Evolutionary conservation across 2,329 filamentous ascomycete species (phyloP).

Genomic region (Penicillium crustosum): DNA sequence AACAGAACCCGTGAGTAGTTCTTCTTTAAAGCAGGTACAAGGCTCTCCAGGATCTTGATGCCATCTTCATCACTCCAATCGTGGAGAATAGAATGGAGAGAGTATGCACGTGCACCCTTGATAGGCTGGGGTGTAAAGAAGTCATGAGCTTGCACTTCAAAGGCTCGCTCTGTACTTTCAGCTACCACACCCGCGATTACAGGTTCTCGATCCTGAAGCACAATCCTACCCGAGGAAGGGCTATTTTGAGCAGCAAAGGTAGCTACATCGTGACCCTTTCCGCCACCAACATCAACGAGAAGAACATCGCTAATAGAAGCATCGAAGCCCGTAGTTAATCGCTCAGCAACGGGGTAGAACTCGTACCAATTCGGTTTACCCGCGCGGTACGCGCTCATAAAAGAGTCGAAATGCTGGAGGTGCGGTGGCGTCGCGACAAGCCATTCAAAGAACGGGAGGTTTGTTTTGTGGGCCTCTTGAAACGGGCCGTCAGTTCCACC

Average conservation of each 20-base stretch:
- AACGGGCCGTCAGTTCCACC: slow-evolving; percentile 36
- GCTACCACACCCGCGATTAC: slow-evolving; percentile 12
- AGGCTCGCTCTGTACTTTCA: background rate
- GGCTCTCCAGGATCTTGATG: slow-evolving; percentile 23
- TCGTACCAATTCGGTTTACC: slow-evolving; percentile 43
- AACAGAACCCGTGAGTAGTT: slow-evolving; percentile 24
- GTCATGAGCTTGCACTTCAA: slow-evolving; percentile 17
- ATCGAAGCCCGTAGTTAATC: slow-evolving; percentile 19
- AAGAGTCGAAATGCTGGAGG: slow-evolving; percentile 36
- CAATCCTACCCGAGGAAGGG: slow-evolving; percentile 5
- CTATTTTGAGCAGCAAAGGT: slow-evolving; percentile 9
- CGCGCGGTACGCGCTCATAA: slow-evolving; percentile 42
- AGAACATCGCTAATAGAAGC: slow-evolving; percentile 15
- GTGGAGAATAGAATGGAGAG: slow-evolving; percentile 28
- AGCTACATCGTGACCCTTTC: slow-evolving; percentile 22
- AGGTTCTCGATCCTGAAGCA: slow-evolving; percentile 18
- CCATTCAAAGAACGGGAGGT: slow-evolving; percentile 41
- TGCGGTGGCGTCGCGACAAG: slow-evolving; percentile 38
- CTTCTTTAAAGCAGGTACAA: slow-evolving; percentile 18
- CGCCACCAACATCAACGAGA: slow-evolving; percentile 27
- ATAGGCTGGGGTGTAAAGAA: slow-evolving; percentile 25
- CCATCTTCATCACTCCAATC: slow-evolving; percentile 27
- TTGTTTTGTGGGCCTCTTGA: slow-evolving; percentile 38
- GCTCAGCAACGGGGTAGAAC: slow-evolving; percentile 19
- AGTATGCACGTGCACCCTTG: slow-evolving; percentile 27